Percentiles rank a stretch among this genome's conserved stretches.
These are phyloP conservation scores for Neurospora sp. DNA, from an alignment of 495 filamentous ascomycete genomes.

Conservation along the genomic window DNA sequence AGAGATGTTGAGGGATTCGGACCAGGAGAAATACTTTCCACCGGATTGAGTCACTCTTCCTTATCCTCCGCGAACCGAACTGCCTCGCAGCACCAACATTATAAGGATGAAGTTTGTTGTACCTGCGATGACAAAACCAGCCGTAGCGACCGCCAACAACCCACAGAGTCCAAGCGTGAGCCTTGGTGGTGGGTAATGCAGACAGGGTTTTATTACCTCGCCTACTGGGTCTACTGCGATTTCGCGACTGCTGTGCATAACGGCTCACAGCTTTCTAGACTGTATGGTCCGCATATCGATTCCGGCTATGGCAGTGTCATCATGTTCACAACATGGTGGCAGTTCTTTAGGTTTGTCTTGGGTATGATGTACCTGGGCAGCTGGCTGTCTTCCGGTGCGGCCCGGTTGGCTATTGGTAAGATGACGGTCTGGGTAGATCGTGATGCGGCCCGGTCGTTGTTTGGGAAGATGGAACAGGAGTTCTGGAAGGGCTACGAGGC, in stretches of 20 bases:
- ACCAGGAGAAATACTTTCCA: neutral
- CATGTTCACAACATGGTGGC: conserved; percentile 1
- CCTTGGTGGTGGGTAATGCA: neutral
- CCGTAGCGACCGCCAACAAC: neutral
- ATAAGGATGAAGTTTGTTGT: neutral
- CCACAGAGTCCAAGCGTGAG: neutral
- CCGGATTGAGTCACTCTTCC: neutral
- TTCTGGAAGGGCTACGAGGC: neutral
- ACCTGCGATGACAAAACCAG: neutral
- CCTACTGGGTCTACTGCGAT: neutral
- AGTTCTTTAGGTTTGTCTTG: conserved; percentile 1
- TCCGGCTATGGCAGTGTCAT: neutral
- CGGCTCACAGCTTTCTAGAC: conserved; percentile 1
- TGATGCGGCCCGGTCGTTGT: neutral
- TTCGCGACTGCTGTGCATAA: neutral
- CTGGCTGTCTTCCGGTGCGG: neutral
- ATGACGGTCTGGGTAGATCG: neutral
- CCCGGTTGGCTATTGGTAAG: neutral
- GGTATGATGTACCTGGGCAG: neutral
- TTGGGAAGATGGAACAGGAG: neutral
- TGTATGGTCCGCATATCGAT: neutral
- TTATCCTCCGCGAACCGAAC: neutral
- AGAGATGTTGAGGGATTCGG: neutral
- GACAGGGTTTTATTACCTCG: neutral
- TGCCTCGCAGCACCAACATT: neutral